Percentiles rank a stretch among this genome's conserved stretches.
Evolutionary conservation across 2,329 filamentous ascomycete species (phyloP).

Genomic region (Sclerotinia subarctica): DNA sequence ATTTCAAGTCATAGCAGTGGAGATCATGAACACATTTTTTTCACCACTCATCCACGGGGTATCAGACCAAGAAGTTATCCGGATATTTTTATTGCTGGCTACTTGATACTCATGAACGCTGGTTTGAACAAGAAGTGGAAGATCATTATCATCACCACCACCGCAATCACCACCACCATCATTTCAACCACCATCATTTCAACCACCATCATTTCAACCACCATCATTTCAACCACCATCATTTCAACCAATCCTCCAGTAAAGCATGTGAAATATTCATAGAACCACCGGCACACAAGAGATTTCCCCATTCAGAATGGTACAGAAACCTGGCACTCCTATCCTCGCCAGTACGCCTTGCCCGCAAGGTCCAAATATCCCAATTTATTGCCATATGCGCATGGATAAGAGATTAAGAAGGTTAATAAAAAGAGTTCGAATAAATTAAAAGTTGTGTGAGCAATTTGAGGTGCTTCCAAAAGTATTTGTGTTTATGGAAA

Average conservation of each 20-base stretch:
- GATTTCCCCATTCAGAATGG: conserved; percentile 5
- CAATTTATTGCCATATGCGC: neutral
- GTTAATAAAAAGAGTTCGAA: neutral
- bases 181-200: conserved; percentile 10
- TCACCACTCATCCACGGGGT: neutral
- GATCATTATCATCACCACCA: neutral
- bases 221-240: neutral
- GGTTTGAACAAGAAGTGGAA: neutral
- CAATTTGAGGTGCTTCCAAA: conserved; percentile 5
- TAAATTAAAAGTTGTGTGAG: neutral
- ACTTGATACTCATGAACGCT: neutral
- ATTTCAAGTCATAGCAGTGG: neutral
- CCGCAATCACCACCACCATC: neutral
- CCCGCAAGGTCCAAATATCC: conserved; percentile 13
- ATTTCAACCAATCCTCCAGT: neutral
- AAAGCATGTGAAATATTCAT: neutral
- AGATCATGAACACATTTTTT: neutral
- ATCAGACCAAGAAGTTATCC: neutral
- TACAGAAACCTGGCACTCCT: neutral
- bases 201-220: neutral
- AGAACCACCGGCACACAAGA: neutral
- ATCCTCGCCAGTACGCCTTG: conserved; percentile 4
- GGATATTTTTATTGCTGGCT: neutral
- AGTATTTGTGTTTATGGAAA: neutral
- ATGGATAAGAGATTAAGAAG: neutral